phyloP scores from a whole-genome alignment of 208 protist genomes.

The Porcisia deanei region DNA sequence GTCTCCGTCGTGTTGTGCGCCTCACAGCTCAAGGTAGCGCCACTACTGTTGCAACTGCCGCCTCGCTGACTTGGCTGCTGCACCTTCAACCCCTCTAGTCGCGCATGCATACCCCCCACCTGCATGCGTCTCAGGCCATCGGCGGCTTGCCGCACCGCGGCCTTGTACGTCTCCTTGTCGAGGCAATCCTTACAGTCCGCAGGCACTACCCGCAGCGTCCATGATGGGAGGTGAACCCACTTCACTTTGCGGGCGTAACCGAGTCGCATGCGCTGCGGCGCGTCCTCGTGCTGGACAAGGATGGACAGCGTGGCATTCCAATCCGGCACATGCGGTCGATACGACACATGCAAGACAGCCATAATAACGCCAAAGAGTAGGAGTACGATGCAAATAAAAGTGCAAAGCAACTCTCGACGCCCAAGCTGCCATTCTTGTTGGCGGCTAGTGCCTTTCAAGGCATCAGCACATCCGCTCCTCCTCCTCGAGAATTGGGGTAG shows the following conservation, averaged over 20 bases:
- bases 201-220: slow-evolving; percentile 21
- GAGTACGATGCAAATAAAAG: not conserved
- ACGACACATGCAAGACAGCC: not conserved
- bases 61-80: not conserved
- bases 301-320: slow-evolving; percentile 3
- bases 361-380: not conserved
- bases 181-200: slow-evolving; percentile 15
- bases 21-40: too few relatives aligned
- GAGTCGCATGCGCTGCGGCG: slow-evolving; percentile 5
- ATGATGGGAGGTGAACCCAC: slow-evolving; percentile 23
- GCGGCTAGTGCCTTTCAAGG: not conserved
- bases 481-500: not conserved
- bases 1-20: not conserved
- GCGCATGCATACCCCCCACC: not conserved
- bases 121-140: not conserved
- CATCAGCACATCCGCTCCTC: not conserved
- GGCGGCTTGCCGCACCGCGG: not conserved
- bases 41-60: not conserved
- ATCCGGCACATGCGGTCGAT: not conserved
- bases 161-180: not conserved
- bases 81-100: not conserved
- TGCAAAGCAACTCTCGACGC: not conserved
- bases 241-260: not conserved
- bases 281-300: slow-evolving; percentile 5
- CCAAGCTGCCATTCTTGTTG: not conserved